These are phyloP conservation scores for Collariella sp. DNA, from an alignment of 495 filamentous ascomycete species.

Conservation along the genomic window DNA sequence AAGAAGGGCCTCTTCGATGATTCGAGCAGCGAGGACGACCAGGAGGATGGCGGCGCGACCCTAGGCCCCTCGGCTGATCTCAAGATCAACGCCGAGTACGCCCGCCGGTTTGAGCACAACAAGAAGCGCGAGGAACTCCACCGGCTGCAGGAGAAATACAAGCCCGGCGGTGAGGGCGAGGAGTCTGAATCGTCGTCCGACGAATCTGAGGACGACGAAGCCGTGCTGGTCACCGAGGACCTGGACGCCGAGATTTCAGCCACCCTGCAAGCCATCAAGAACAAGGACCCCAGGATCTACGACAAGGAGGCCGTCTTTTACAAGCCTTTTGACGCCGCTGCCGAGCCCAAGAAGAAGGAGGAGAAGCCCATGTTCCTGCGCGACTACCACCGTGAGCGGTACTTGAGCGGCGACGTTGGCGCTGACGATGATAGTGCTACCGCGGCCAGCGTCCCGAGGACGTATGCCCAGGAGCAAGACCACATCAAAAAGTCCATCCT, in stretches of 20 bases:
- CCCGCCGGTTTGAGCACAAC: constrained; percentile 86
- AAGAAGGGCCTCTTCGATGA: constrained; percentile 29
- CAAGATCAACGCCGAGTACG: constrained; percentile 87
- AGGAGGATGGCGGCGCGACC: constrained; percentile 50
- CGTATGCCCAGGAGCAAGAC: constrained; percentile 80
- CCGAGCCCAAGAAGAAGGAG: constrained; percentile 44
- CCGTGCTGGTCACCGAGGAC: constrained; percentile 66
- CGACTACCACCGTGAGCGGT: constrained; percentile 84
- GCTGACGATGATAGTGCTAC: constrained; percentile 51
- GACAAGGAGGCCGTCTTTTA: constrained; percentile 73
- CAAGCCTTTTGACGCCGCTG: constrained; percentile 48
- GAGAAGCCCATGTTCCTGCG: constrained; percentile 78
- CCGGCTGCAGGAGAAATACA: constrained; percentile 84
- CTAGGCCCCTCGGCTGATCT: constrained; percentile 46
- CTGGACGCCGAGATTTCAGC: constrained; percentile 81
- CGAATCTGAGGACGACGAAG: constrained; percentile 86
- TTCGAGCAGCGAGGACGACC: constrained; percentile 41
- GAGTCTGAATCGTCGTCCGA: constrained; percentile 51
- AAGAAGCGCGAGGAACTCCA: constrained; percentile 88
- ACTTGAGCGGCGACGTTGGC: constrained; percentile 53
- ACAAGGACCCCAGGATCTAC: constrained; percentile 85
- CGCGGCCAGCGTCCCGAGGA: constrained; percentile 47
- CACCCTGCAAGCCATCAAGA: constrained; percentile 75
- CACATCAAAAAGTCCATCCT: constrained; percentile 68
- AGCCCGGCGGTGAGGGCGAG: constrained; percentile 46